A percentile compares a stretch with the other conserved stretches of the same genome.
These are phyloP conservation scores for Diutina siamensis DNA, from an alignment of 1,139 yeast species.

Conservation along the genomic window DNA sequence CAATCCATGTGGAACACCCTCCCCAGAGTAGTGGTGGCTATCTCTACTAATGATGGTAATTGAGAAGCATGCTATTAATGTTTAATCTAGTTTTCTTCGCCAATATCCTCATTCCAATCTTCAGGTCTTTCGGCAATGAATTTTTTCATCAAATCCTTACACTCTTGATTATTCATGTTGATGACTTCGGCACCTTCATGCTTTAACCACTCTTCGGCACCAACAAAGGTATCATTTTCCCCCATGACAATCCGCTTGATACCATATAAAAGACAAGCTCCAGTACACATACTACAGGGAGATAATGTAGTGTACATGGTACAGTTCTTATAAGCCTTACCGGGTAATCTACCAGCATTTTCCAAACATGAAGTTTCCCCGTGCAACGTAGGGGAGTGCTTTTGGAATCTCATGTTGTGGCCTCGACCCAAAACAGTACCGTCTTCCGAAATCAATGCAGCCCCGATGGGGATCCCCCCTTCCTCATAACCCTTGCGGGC, in stretches of 20 bases:
- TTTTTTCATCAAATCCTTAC: constrained; percentile 61
- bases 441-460: constrained; percentile 61
- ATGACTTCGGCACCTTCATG: constrained; percentile 65
- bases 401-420: constrained; percentile 81
- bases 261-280: constrained; percentile 84
- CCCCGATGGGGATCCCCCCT: constrained; percentile 90
- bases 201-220: constrained; percentile 62
- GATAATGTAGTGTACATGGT: constrained; percentile 85
- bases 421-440: constrained; percentile 80
- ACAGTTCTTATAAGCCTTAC: constrained; percentile 53
- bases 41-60: too few species aligned
- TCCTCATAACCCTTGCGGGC: constrained; percentile 56
- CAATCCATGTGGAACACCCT: too few species aligned
- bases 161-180: constrained; percentile 53
- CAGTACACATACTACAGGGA: constrained; percentile 93
- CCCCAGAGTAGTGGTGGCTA: too few species aligned
- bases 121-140: constrained; percentile 70
- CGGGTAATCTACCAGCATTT: constrained; percentile 77
- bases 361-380: constrained; percentile 88
- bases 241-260: constrained; percentile 79
- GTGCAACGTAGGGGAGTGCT: constrained; percentile 67
- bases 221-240: constrained; percentile 69
- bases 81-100: constrained; percentile 36
- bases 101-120: constrained; percentile 88
- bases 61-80: too few species aligned